Evolutionary conservation across 176 grass and related monocot genomes (phyloP).

Genomic region (Oryza nivara): DNA sequence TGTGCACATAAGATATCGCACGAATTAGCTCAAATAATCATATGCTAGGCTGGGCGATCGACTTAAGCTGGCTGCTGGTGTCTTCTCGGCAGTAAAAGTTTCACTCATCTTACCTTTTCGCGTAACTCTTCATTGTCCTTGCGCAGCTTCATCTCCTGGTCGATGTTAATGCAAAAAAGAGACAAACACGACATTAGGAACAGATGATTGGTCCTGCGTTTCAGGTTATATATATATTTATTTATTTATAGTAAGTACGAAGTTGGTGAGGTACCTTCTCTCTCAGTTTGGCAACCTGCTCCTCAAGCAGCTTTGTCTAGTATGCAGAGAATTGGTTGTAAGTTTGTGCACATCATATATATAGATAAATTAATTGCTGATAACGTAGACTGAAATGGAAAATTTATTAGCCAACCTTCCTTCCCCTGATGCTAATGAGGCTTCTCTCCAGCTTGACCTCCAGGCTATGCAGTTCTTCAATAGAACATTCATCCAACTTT

Average conservation of each 20-base stretch:
- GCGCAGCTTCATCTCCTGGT: constrained; percentile 53
- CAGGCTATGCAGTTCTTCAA: constrained; percentile 62
- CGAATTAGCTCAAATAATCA: neutral
- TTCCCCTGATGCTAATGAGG: constrained; percentile 50
- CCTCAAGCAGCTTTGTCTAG: constrained; percentile 54
- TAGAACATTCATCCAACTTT: constrained; percentile 62
- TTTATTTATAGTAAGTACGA: neutral
- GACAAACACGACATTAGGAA: constrained; percentile 21
- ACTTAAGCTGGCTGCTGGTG: neutral
- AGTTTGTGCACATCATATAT: constrained; percentile 1
- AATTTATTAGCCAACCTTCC: constrained; percentile 50
- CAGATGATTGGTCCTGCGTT: neutral
- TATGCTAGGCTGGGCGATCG: neutral
- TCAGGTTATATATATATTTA: neutral
- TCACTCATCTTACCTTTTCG: constrained; percentile 44
- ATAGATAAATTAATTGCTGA: neutral
- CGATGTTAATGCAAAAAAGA: constrained; percentile 2
- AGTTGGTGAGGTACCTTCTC: constrained; percentile 49
- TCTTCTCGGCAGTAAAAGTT: constrained; percentile 22
- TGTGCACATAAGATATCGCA: constrained; percentile 48
- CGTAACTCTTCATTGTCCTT: constrained; percentile 54
- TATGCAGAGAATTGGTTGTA: constrained; percentile 13
- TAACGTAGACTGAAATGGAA: neutral
- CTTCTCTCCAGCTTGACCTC: constrained; percentile 64
- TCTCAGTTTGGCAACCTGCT: constrained; percentile 54